Conservation (phyloP, 768 basidiomycete species). For the Serpula lacrymans region DNA sequence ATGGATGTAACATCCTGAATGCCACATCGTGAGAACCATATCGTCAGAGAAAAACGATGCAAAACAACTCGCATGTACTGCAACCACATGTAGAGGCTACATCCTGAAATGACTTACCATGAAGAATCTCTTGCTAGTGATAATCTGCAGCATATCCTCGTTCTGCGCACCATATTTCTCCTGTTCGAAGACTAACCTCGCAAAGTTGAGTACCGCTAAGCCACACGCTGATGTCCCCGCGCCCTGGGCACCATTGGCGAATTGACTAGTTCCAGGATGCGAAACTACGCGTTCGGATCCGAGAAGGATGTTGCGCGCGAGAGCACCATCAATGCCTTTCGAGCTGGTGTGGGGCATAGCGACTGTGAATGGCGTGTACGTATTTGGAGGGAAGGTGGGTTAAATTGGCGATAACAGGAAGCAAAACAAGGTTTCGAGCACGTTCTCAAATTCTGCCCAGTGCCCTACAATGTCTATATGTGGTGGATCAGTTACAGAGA, state of each 20-base stretch:
- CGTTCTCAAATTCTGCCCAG: too few species aligned
- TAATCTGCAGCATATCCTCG: slow-evolving; percentile 12
- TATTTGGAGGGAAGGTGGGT: too few species aligned
- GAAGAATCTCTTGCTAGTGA: slow-evolving; percentile 17
- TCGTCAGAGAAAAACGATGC: neutral
- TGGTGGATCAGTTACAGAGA: too few species aligned
- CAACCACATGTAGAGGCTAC: neutral
- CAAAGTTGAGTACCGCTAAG: slow-evolving; percentile 64
- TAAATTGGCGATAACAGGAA: too few species aligned
- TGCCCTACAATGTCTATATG: too few species aligned
- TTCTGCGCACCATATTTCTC: slow-evolving; percentile 8
- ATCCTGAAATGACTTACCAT: slow-evolving; percentile 17
- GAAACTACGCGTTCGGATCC: slow-evolving; percentile 41
- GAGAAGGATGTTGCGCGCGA: slow-evolving; percentile 8
- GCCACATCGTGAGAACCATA: neutral
- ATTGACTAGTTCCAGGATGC: slow-evolving; percentile 54
- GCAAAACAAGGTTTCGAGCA: too few species aligned
- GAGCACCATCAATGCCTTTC: too few species aligned
- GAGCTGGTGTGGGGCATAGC: too few species aligned
- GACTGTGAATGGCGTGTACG: too few species aligned
- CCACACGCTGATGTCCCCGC: slow-evolving; percentile 54
- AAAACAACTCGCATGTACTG: neutral
- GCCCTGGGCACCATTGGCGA: slow-evolving; percentile 33
- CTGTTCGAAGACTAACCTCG: slow-evolving; percentile 43
- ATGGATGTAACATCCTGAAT: slow-evolving; percentile 55